Evolutionary conservation across 441 rosid species (phyloP), one percentile per base, ranked within the genome.

Genomic region (Eutrema salsugineum): DNA sequence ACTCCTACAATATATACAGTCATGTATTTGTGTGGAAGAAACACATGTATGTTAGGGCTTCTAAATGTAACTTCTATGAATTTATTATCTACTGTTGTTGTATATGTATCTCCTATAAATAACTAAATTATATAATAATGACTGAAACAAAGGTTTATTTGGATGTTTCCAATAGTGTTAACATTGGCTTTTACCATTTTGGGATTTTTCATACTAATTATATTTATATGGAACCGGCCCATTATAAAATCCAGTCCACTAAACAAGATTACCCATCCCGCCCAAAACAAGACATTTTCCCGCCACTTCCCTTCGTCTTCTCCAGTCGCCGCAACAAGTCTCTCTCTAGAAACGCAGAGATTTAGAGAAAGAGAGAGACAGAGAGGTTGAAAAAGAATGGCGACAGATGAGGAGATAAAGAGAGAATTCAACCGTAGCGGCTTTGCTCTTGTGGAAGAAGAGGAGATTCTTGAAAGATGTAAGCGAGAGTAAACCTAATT

Each of bases 351-450:
- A 57, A 69, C 82, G 69, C 77, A 81, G 76, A 62, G 79, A 61
- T 46, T 66, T 6, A 15, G 17, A 28, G 19, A 81, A 63, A 50
- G 46, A 4, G 73, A n/a, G 71, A 3, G 54, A 6, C 70, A 22
- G 74, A 24, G 47, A 24, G 59, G 43, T 63, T 32, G 66, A 33
- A 61, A 56, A 75, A 42, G 61, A 19, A 55, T 68, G 83, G 70
- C 73, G 54, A 88, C 93, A 87, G 91, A 89, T 69, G 88, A 85
- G 14, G 91, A 87, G 49, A 85, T 94, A 66, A 94, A 80, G 79
- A 84, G 46, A 5, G 93, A 90, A 71, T 89, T 94, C 81, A 70
- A 56, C 50, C 87, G 67, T 44, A 85, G 72, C 59, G 89, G 94
- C 0, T 94, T 94, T 78, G 27, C 54, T 39, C 70, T 94, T 24